Conservation (phyloP, 345 rosid genomes). For the Eucalyptus urophylla region DNA sequence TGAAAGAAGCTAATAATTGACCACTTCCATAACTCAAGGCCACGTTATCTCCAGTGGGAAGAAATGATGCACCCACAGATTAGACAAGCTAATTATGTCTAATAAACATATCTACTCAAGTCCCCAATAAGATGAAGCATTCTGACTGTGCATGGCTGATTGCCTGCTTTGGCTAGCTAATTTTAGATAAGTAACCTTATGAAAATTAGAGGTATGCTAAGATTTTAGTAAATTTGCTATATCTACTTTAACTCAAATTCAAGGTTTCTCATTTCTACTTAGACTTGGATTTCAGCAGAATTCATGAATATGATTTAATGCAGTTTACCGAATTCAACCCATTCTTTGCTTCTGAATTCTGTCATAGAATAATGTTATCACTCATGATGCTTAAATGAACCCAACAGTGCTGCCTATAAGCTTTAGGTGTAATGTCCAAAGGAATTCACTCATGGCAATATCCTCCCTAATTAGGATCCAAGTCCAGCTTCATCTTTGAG, state of each 20-base stretch:
- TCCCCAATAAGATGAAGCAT: neutral
- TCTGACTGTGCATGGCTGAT: neutral
- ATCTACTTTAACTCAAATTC: neutral
- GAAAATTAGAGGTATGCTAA: neutral
- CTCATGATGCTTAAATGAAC: neutral
- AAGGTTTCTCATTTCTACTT: neutral
- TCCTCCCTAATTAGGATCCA: neutral
- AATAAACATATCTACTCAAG: neutral
- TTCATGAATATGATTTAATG: neutral
- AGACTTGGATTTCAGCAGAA: neutral
- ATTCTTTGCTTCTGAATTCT: neutral
- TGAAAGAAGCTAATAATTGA: neutral
- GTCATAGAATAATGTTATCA: neutral
- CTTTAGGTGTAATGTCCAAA: neutral
- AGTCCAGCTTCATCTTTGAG: neutral
- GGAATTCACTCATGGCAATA: neutral
- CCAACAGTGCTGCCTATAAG: neutral
- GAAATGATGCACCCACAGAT: neutral
- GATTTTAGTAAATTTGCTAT: neutral
- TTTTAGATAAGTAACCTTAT: neutral
- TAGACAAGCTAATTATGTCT: neutral
- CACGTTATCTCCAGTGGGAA: neutral
- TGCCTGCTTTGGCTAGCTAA: neutral
- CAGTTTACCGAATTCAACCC: neutral
- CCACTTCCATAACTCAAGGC: neutral